Base-by-base conservation (phyloP, 2,329 filamentous ascomycete species). In the Pseudocercospora fijiensis region DNA sequence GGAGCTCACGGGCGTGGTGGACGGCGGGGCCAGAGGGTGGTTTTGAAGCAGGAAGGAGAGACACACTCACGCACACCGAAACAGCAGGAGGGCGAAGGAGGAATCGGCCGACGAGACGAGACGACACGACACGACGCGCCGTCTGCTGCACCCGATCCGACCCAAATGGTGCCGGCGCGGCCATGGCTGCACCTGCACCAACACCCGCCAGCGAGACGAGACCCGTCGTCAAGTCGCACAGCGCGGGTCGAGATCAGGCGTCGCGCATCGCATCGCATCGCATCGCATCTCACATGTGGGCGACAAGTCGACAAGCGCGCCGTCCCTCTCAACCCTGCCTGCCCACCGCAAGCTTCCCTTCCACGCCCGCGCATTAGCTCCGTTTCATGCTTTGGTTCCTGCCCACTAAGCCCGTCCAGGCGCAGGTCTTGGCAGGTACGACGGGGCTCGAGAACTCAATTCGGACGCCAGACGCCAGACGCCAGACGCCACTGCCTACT, bases 331-430 rank as follows among this genome's bases (percentile, higher is more conserved):
- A 22, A 26, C 5, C 5, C 49, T n/a, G 49, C 22, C 49, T 24
- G 22, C 13, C 22, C 22, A 3, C 10, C 16, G 24, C 49, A 28
- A 52, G 49, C 45, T 49, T 49, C 18, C 18, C 18, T 9, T 11
- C 33, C 33, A 11, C 28, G 28, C 8, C 26, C 22, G 53, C 53
- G 53, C 53, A 56, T 56, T 33, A 56, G 53, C 53, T 3, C 28
- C 28, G 28, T 56, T 56, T 56, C 53, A 56, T n/a, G 4, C 28
- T 30, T 33, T 56, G 28, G 52, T 56, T 33, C 52, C 52, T 56
- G 52, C 27, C 52, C 52, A 37, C 52, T 37, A 53, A 30, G 22
- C 22, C 49, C 26, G n/a, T 10, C 20, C 3, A 24, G 49, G 22
- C 53, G 8, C 20, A n/a, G 16, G 18, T 18, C 53, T 56, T 56